Conservation (phyloP, 208 protist species). For the Naegleria gruberi region DNA sequence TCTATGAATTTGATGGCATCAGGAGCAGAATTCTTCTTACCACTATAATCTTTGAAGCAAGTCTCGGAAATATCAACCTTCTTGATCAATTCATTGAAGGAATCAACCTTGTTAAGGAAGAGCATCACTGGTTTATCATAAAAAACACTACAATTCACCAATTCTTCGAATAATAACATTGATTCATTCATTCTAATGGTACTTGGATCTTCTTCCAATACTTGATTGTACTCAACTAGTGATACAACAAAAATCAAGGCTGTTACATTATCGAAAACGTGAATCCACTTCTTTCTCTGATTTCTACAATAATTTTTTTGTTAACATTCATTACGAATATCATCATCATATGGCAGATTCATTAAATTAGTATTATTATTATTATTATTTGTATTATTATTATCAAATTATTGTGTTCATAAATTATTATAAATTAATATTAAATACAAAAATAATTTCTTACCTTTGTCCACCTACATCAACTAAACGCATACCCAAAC, state of each 20-base stretch:
- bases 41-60: background rate
- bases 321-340: too few species aligned
- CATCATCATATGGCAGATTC: too few species aligned
- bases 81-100: background rate
- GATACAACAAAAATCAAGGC: slow-evolving; percentile 25
- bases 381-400: too few species aligned
- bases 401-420: too few species aligned
- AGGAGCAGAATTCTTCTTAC: background rate
- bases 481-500: slow-evolving; percentile 18
- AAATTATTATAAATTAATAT: too few species aligned
- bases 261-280: slow-evolving; percentile 28
- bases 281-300: slow-evolving; percentile 36
- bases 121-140: background rate
- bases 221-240: background rate
- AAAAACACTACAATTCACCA: background rate
- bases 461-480: slow-evolving; percentile 37
- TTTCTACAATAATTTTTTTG: too few species aligned
- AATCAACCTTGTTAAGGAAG: background rate
- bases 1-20: slow-evolving; percentile 11
- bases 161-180: slow-evolving; percentile 19
- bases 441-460: too few species aligned
- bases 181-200: slow-evolving; percentile 16
- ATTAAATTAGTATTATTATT: too few species aligned
- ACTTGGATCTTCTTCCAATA: slow-evolving; percentile 24
- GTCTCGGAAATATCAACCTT: background rate